Evolutionary conservation across 139 green algal species (phyloP), one percentile per base, ranked within the genome.

Genomic region (Pseudopediastrum boryanum): DNA sequence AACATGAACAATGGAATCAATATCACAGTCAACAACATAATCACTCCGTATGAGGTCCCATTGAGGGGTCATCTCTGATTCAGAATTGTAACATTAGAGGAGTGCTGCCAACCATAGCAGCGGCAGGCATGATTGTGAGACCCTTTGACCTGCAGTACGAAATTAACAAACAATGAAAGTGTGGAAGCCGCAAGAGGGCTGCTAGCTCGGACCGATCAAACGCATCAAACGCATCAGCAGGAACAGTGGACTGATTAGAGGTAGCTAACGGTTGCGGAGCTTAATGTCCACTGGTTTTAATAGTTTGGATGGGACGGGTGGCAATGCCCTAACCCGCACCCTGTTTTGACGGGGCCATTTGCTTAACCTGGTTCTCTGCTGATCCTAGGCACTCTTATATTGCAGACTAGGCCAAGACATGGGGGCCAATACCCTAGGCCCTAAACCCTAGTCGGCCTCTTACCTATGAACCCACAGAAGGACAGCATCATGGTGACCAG

Each of bases 401-500:
- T n/a, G n/a, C n/a, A n/a, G n/a, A n/a, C n/a, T n/a, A n/a, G n/a
- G 48, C 48, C 48, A 58, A 16, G 19, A 16, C 19, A 58, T 21
- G 19, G 48, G 19, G 48, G 48, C 29, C 12, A 66, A 8, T 52
- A 41, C 35, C 33, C 13, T 23, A 70, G 46, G 21, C 61, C 43
- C n/a, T 43, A n/a, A 35, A 46, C 8, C 23, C 35, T 19, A 50
- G 61, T 61, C 25, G 25, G 23, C 1, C 1, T 31, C 68, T 75
- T 48, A 75, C 68, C 68, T 38, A 75, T 63, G 46, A 75, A 75
- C 9, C 68, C 68, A 13, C 48, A 46, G 46, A 75, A 75, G 7
- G 68, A 31, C 68, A 75, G 68, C 44, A 75, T 46, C 68, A 75
- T 21, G 33, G 68, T 75, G 16, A 48, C 68, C 31, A 46, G 38